Percentiles rank a stretch among this genome's conserved stretches.
Conservation (phyloP, 768 basidiomycete species). For the Trametes elegans region DNA sequence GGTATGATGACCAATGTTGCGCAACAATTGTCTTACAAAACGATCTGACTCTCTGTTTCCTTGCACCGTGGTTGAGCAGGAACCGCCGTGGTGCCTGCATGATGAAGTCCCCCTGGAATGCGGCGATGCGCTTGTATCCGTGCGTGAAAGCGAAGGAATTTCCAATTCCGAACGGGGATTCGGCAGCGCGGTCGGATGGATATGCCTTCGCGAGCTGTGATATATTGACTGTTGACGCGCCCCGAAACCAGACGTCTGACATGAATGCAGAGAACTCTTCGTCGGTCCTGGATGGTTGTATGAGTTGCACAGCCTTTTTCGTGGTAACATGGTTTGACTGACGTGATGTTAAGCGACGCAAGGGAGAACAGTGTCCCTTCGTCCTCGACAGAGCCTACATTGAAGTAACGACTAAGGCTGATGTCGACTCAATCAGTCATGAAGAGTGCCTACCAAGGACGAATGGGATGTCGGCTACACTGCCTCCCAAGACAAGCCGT, state of each 20-base stretch:
- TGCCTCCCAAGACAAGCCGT: conserved; percentile 41
- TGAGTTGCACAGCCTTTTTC: too few species aligned
- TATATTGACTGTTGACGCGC: conserved; percentile 17
- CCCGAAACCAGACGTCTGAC: conserved; percentile 25
- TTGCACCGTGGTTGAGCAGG: conserved; percentile 19
- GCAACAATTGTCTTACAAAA: conserved; percentile 13
- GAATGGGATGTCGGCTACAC: conserved; percentile 46
- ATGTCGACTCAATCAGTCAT: not conserved
- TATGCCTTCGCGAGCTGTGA: conserved; percentile 21
- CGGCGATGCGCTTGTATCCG: conserved; percentile 31
- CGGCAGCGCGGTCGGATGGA: conserved; percentile 36
- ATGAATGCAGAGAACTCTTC: conserved; percentile 19
- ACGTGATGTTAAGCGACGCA: conserved; percentile 31
- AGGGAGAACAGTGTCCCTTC: conserved; percentile 49
- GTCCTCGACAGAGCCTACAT: conserved; percentile 38
- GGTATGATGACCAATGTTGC: not conserved
- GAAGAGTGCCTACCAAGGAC: conserved; percentile 35
- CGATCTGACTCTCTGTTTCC: conserved; percentile 21
- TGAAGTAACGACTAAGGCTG: not conserved
- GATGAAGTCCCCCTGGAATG: conserved; percentile 27
- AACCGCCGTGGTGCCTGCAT: conserved; percentile 29
- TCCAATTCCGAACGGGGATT: conserved; percentile 54
- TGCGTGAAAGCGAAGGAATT: conserved; percentile 44
- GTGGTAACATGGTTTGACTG: too few species aligned
- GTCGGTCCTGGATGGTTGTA: conserved; percentile 21